These are phyloP conservation scores for Yamadazyma mexicana DNA, from an alignment of 1,139 yeast species.

Conservation along the genomic window DNA sequence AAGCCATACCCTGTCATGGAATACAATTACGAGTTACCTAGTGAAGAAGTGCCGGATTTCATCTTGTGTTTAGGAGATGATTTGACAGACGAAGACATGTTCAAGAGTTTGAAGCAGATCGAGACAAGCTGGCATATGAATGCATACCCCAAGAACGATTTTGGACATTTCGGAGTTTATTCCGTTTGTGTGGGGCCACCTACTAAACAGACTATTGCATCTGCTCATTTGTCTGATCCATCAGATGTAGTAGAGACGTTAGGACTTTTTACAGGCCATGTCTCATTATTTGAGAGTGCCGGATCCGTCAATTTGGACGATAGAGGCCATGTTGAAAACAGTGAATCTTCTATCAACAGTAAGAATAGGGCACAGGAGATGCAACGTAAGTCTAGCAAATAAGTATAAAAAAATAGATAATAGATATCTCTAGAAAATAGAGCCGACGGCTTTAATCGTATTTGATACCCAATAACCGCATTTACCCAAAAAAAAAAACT, in stretches of 20 bases:
- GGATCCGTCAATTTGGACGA: conserved; percentile 75
- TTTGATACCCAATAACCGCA: too few relatives aligned
- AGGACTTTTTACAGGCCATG: conserved; percentile 75
- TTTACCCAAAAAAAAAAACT: too few relatives aligned
- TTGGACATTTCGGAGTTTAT: conserved; percentile 64
- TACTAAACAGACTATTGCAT: conserved; percentile 82
- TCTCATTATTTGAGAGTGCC: conserved; percentile 71
- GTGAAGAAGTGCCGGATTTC: conserved; percentile 70
- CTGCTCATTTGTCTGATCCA: conserved; percentile 86
- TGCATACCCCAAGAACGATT: conserved; percentile 40
- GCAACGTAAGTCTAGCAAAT: background rate
- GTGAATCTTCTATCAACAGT: conserved; percentile 46
- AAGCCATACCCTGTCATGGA: conserved; percentile 29
- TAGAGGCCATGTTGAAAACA: conserved; percentile 61
- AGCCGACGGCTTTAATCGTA: background rate
- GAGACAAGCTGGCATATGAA: conserved; percentile 49
- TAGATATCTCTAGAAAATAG: background rate
- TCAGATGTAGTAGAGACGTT: conserved; percentile 81
- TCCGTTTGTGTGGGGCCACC: conserved; percentile 97
- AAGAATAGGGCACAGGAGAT: conserved; percentile 36
- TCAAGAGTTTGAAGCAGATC: conserved; percentile 64
- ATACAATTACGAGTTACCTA: conserved; percentile 29
- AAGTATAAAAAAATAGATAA: background rate
- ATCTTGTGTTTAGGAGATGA: conserved; percentile 93
- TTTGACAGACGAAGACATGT: conserved; percentile 97